Conservation (phyloP, 2,329 filamentous ascomycete genomes). For the Venturia aucupariae region DNA sequence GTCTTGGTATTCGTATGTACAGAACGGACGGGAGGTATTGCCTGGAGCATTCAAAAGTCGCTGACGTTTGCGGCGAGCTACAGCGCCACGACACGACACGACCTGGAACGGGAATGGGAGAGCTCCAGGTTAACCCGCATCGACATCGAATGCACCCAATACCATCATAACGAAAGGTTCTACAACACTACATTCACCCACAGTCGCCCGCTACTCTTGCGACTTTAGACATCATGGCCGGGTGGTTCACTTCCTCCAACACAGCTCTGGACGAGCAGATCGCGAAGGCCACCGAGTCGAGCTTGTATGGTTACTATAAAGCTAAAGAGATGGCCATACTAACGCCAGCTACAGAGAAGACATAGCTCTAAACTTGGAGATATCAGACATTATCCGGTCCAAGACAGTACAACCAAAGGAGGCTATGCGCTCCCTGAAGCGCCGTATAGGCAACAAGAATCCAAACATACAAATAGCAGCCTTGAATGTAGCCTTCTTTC, state of each 20-base stretch:
- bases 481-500: slow-evolving; percentile 58
- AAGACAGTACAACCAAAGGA: slow-evolving; percentile 97
- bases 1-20: slow-evolving; percentile 1
- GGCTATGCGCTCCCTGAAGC: slow-evolving; percentile 93
- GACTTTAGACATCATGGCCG: slow-evolving; percentile 55
- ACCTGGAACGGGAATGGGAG: background rate
- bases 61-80: background rate
- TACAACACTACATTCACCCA: background rate
- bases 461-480: slow-evolving; percentile 93
- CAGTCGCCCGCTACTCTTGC: background rate
- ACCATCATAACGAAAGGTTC: background rate
- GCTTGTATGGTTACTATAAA: slow-evolving; percentile 55
- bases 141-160: background rate
- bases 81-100: background rate
- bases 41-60: background rate
- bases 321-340: slow-evolving; percentile 16
- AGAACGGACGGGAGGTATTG: too few relatives aligned
- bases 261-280: slow-evolving; percentile 94
- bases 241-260: slow-evolving; percentile 89
- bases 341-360: slow-evolving; percentile 58
- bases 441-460: slow-evolving; percentile 92
- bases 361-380: slow-evolving; percentile 94
- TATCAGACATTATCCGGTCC: slow-evolving; percentile 92
- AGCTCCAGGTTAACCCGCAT: background rate
- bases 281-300: slow-evolving; percentile 88